These are phyloP conservation scores for Cercospora nicotianae DNA, from an alignment of 2,329 filamentous ascomycete species.

Conservation along the genomic window DNA sequence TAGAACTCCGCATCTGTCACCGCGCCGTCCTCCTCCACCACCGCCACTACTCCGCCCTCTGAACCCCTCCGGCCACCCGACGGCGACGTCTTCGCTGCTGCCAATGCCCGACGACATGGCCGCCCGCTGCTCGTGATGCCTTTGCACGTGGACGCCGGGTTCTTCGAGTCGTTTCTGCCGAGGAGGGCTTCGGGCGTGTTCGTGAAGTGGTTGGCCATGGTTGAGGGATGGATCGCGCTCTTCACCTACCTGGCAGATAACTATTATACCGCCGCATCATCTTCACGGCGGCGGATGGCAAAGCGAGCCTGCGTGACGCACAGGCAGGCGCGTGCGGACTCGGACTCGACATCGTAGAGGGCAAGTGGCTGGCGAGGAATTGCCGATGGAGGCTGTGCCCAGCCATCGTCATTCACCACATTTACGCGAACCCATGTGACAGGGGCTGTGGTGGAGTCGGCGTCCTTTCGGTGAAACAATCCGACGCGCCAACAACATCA, in stretches of 20 bases:
- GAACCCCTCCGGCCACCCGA: constrained; percentile 31
- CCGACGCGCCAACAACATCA: neutral
- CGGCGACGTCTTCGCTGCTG: constrained; percentile 45
- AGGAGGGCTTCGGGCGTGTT: constrained; percentile 70
- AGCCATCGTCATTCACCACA: constrained; percentile 6
- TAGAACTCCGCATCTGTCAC: constrained; percentile 64
- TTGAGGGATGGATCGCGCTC: neutral
- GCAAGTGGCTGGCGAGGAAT: constrained; percentile 5
- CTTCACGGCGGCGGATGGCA: constrained; percentile 18
- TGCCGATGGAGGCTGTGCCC: constrained; percentile 5
- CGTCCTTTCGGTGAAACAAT: neutral
- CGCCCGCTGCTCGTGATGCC: constrained; percentile 81
- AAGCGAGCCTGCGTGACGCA: constrained; percentile 21
- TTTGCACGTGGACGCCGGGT: constrained; percentile 80
- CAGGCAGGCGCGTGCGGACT: constrained; percentile 15
- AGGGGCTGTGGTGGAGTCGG: neutral
- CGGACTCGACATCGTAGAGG: constrained; percentile 10
- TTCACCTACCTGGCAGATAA: constrained; percentile 13
- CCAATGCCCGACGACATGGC: constrained; percentile 74
- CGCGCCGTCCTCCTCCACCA: constrained; percentile 53
- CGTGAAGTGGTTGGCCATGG: constrained; percentile 21
- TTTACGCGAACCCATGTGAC: constrained; percentile 1
- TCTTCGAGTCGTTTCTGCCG: constrained; percentile 77
- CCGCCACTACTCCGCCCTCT: constrained; percentile 41
- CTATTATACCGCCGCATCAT: constrained; percentile 1